Evolutionary conservation across 1,284 basidiomycete genomes (phyloP), one percentile per base, ranked within the genome.

Genomic region (Lentinus polychrous): DNA sequence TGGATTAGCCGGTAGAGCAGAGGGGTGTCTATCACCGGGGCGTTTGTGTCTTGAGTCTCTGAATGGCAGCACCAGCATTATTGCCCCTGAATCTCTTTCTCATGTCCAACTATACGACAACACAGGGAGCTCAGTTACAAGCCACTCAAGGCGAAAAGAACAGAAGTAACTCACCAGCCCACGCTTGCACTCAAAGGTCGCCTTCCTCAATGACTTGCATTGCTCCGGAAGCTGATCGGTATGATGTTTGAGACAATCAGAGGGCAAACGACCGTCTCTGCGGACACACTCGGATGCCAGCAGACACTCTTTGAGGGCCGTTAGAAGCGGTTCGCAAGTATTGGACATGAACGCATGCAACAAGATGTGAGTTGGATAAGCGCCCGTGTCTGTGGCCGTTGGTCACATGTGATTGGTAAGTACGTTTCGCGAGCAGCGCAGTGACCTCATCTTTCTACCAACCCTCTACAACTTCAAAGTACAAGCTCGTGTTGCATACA

Each of bases 121-220:
- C 15, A 32, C 17, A 14, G 31, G n/a, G 31, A 18, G 40, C 14
- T 40, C 23, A 22, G 31, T 31, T 8, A 31, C 33, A n/a, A n/a
- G n/a, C 15, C 35, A 18, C 3, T 6, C 11, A 8, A 8, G 12
- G 3, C 32, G 5, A 11, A 35, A 23, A 56, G 43, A n/a, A 45
- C 35, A 6, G 27, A n/a, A 22, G 12, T 20, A n/a, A 72, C 84
- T 51, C 50, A 91, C 90, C 86, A 92, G 86, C 35, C 86, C 86
- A 51, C 89, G 75, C 66, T 93, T 93, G 68, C 90, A 93, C 57
- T 93, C 88, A 57, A 86, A 91, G 1, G 85, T 83, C 3, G 89
- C 87, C 61, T 79, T 81, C 45, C 90, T 74, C 46, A 93, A 66
- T 17, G 79, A 75, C 59, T 79, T 76, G 62, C 90, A 93, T 57